A percentile compares a stretch with the other conserved stretches of the same genome.
Evolutionary conservation across 2,329 filamentous ascomycete genomes (phyloP).

Genomic region (Macrophomina pseudophaseolina): DNA sequence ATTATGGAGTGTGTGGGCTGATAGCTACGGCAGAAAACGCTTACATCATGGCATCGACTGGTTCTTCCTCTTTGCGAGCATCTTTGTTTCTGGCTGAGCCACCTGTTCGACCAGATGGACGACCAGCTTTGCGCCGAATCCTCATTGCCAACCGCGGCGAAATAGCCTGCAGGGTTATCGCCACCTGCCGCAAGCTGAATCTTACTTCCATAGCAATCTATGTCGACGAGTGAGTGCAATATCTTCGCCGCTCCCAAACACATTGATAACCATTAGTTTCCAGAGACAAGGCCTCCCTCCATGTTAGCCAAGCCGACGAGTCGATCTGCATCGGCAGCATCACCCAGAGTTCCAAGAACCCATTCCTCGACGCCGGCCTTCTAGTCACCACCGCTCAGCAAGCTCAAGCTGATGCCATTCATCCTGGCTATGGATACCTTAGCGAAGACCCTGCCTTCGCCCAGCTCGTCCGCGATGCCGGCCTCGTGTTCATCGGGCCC

Average conservation of each 20-base stretch:
- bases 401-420: constrained; percentile 61
- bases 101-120: not conserved
- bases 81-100: not conserved
- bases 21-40: no score
- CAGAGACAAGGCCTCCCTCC: constrained; percentile 54
- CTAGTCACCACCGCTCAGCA: constrained; percentile 36
- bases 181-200: constrained; percentile 54
- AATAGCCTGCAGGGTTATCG: constrained; percentile 60
- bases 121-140: constrained; percentile 34
- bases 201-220: constrained; percentile 63
- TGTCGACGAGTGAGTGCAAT: constrained; percentile 54
- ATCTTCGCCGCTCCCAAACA: constrained; percentile 60
- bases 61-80: no score
- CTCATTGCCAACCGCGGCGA: constrained; percentile 66
- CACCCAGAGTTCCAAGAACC: constrained; percentile 55
- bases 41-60: no score
- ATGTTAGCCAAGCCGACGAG: constrained; percentile 44
- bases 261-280: constrained; percentile 37
- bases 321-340: constrained; percentile 44
- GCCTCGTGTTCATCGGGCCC: constrained; percentile 66
- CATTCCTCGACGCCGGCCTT: constrained; percentile 60
- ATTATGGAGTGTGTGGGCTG: no score
- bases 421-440: constrained; percentile 71
- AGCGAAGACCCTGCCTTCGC: constrained; percentile 69
- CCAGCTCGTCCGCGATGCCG: constrained; percentile 56